Conservation (phyloP, 495 filamentous ascomycete genomes). For the Aspergillus egyptiacus region DNA sequence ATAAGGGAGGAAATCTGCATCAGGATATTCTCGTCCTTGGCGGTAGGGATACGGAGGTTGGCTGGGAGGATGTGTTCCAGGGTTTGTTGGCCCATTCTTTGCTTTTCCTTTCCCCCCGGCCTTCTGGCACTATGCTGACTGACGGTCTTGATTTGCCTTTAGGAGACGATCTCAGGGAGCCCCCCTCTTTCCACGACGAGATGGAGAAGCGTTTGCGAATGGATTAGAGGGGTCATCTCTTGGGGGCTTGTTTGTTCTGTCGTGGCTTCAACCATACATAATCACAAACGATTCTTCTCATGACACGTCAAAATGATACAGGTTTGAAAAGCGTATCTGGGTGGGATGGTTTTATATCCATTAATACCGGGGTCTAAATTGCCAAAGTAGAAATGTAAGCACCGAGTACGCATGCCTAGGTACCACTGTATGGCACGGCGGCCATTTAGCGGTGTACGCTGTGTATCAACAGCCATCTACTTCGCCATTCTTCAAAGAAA, state of each 20-base stretch:
- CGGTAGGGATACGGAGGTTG: slow-evolving; percentile 67
- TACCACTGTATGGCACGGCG: too few species aligned
- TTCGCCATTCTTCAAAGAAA: too few species aligned
- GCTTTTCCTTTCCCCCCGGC: not conserved
- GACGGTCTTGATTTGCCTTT: not conserved
- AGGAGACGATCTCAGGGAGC: slow-evolving; percentile 58
- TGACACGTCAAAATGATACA: not conserved
- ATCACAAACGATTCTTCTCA: not conserved
- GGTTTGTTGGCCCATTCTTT: slow-evolving; percentile 28
- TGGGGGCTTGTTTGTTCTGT: slow-evolving; percentile 11
- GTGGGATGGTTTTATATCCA: too few species aligned
- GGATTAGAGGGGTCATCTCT: slow-evolving; percentile 46
- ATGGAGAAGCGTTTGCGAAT: slow-evolving; percentile 85
- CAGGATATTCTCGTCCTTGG: slow-evolving; percentile 68
- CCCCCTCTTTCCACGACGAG: slow-evolving; percentile 76
- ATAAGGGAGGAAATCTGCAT: slow-evolving; percentile 47
- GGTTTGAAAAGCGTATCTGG: not conserved
- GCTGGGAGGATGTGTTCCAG: slow-evolving; percentile 88
- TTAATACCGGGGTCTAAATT: too few species aligned
- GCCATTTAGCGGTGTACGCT: too few species aligned
- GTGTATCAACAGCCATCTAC: too few species aligned
- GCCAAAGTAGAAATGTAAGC: not conserved
- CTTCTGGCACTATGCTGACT: not conserved
- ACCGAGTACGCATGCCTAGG: too few species aligned
- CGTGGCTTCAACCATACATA: slow-evolving; percentile 4